Percentiles rank a stretch among this genome's conserved stretches.
phyloP scores from a whole-genome alignment of 352 stramenopile species.

The Globisporangium rhizosaccharum region DNA sequence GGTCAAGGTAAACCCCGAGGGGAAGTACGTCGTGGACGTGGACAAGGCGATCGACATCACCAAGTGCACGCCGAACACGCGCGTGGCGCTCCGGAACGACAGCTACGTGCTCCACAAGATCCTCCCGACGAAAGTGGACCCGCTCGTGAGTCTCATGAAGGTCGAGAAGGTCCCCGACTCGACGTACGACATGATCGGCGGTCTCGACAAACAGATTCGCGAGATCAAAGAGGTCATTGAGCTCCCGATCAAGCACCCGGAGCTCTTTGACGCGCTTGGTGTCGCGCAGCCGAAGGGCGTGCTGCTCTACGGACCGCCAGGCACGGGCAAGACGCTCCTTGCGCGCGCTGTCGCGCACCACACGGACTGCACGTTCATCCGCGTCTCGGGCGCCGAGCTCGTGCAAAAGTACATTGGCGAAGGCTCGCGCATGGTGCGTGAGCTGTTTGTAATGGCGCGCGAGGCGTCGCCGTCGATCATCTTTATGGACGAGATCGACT shows the following conservation, averaged over 20 bases:
- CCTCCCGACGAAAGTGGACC: conserved; percentile 97
- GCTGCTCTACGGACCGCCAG: conserved; percentile 95
- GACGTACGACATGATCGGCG: conserved; percentile 99
- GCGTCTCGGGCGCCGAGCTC: conserved; percentile 97
- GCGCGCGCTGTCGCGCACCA: conserved; percentile 98
- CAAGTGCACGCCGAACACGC: conserved; percentile 98
- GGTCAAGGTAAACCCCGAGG: conserved; percentile 98
- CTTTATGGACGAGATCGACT: conserved; percentile 99
- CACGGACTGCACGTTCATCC: conserved; percentile 99
- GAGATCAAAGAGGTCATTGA: conserved; percentile 99
- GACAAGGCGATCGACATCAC: conserved; percentile 96
- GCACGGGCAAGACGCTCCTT: conserved; percentile 98
- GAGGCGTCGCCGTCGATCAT: conserved; percentile 98
- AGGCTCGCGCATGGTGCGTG: conserved; percentile 97
- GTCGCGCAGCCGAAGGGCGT: conserved; percentile 97
- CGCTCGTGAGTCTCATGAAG: conserved; percentile 92
- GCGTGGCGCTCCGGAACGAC: conserved; percentile 98
- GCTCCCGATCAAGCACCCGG: conserved; percentile 99
- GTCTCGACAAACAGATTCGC: conserved; percentile 99
- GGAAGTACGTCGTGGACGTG: conserved; percentile 99
- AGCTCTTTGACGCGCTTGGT: conserved; percentile 98
- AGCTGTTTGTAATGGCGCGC: conserved; percentile 99
- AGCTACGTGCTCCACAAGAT: conserved; percentile 99
- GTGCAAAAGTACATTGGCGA: conserved; percentile 99
- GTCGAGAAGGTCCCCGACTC: conserved; percentile 99